Conservation (phyloP, 768 basidiomycete species). For the Gautieria morchelliformis region DNA sequence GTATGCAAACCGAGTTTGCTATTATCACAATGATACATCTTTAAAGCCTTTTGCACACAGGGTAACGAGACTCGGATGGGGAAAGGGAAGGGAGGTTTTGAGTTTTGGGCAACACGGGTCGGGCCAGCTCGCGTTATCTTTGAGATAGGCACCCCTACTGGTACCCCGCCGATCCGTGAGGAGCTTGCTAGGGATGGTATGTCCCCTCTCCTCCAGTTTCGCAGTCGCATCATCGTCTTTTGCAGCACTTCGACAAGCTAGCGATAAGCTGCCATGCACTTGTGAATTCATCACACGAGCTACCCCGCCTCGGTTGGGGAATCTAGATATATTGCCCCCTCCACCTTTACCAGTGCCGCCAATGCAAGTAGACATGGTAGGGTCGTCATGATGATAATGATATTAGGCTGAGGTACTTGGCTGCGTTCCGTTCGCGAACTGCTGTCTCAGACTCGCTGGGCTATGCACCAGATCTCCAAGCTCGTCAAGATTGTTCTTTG, state of each 20-base stretch:
- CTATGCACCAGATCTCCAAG: neutral
- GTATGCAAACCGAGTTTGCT: constrained; percentile 28
- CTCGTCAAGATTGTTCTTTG: neutral
- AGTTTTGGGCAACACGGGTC: constrained; percentile 92
- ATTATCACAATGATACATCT: neutral
- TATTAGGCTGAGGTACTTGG: neutral
- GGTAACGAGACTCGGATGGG: constrained; percentile 99
- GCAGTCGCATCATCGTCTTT: neutral
- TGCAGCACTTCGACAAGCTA: constrained; percentile 78
- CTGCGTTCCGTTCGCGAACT: neutral
- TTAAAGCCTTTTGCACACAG: constrained; percentile 26
- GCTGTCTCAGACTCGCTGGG: neutral
- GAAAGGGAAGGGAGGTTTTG: constrained; percentile 96
- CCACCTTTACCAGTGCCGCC: neutral
- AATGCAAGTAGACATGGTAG: neutral
- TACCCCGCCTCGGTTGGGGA: constrained; percentile 68
- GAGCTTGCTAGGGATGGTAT: constrained; percentile 88
- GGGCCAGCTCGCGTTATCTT: constrained; percentile 85
- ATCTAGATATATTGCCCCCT: constrained; percentile 22
- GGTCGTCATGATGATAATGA: neutral
- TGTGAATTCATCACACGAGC: constrained; percentile 76
- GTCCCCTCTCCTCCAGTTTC: constrained; percentile 11
- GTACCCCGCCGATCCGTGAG: constrained; percentile 68
- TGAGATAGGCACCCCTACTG: constrained; percentile 61
- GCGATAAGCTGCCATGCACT: constrained; percentile 74